phyloP scores from a whole-genome alignment of 108 stramenopile genomes.

The Epipyxis sp. region DNA sequence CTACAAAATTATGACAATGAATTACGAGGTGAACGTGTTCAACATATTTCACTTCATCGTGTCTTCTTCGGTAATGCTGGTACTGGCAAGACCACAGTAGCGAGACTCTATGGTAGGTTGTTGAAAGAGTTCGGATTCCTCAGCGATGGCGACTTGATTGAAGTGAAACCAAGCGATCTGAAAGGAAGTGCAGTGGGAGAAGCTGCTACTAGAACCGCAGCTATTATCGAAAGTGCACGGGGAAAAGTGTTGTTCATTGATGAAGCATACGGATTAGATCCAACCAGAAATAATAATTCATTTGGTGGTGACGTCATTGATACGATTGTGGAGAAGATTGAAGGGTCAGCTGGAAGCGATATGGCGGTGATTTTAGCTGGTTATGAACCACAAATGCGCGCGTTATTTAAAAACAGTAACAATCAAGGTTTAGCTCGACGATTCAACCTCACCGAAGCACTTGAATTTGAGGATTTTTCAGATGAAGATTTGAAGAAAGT shows the following conservation, averaged over 20 bases:
- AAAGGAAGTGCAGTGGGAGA: neutral
- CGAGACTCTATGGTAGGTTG: neutral
- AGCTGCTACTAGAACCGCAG: neutral
- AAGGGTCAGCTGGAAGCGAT: neutral
- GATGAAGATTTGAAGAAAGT: constrained; percentile 60
- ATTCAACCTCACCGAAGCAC: constrained; percentile 61
- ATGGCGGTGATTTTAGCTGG: constrained; percentile 62
- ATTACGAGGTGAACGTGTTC: neutral
- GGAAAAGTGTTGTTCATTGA: constrained; percentile 50
- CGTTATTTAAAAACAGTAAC: constrained; percentile 50
- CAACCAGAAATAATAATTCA: neutral
- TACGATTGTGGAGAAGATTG: constrained; percentile 39
- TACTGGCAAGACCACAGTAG: constrained; percentile 24
- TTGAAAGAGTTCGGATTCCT: constrained; percentile 7
- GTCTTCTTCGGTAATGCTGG: constrained; percentile 25
- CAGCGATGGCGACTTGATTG: neutral
- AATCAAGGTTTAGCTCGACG: constrained; percentile 69
- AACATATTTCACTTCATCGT: neutral
- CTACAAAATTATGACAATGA: neutral
- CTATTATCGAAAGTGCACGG: neutral
- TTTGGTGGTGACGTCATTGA: constrained; percentile 18
- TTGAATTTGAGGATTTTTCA: constrained; percentile 66
- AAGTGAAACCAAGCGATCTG: neutral
- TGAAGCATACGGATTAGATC: constrained; percentile 33
- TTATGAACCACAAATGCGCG: constrained; percentile 62